phyloP scores from a whole-genome alignment of 2,329 filamentous ascomycete species.

The Fonsecaea pugnacius region DNA sequence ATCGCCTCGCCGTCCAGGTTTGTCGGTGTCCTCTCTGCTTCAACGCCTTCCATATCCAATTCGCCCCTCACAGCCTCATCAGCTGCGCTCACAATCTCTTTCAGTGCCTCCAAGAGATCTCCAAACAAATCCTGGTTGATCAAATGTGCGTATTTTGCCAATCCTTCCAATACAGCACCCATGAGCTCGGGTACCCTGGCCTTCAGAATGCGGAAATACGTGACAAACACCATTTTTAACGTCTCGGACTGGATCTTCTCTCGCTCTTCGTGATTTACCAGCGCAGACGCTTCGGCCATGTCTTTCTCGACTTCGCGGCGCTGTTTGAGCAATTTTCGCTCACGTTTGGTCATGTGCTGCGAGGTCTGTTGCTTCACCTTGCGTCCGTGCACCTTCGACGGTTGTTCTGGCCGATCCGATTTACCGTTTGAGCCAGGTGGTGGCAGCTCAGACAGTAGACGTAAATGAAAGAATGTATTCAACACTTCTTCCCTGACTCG shows the following conservation, averaged over 20 bases:
- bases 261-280: conserved; percentile 87
- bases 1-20: conserved; percentile 57
- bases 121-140: conserved; percentile 99
- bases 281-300: conserved; percentile 87
- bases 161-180: conserved; percentile 93
- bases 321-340: conserved; percentile 81
- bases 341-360: conserved; percentile 85
- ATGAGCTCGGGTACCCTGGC: conserved; percentile 79
- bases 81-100: conserved; percentile 83
- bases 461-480: conserved; percentile 87
- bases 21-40: conserved; percentile 41
- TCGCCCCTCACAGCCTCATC: conserved; percentile 51
- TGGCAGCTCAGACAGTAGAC: conserved; percentile 83
- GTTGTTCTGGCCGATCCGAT: conserved; percentile 65
- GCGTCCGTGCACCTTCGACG: conserved; percentile 56
- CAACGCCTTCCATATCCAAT: conserved; percentile 48
- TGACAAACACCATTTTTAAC: conserved; percentile 90
- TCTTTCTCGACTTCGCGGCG: conserved; percentile 88
- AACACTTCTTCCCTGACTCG: conserved; percentile 81
- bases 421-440: conserved; percentile 72
- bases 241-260: conserved; percentile 95
- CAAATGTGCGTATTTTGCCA: conserved; percentile 90
- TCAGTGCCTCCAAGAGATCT: conserved; percentile 89
- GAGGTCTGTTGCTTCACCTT: conserved; percentile 72
- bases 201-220: conserved; percentile 94